Evolutionary conservation across 1,139 yeast species (phyloP).

Genomic region (Blastobotrys ciferrii): DNA sequence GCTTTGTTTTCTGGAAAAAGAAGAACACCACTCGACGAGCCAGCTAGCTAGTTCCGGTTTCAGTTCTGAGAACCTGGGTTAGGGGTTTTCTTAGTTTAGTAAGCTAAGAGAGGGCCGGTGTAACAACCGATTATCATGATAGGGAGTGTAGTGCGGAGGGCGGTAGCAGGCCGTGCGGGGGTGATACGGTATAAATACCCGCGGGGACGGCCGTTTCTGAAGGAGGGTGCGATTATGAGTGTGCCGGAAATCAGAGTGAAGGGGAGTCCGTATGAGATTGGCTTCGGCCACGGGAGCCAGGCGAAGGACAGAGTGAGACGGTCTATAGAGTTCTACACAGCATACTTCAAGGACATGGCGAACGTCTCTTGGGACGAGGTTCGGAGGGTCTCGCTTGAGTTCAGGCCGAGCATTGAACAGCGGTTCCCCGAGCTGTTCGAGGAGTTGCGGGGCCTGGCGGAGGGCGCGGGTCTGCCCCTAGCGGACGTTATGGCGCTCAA

Average conservation of each 20-base stretch:
- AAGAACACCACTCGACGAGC: too few species aligned
- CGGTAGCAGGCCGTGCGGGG: too few species aligned
- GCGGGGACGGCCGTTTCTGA: not conserved
- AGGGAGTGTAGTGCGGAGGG: too few species aligned
- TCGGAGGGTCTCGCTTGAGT: slow-evolving; percentile 23
- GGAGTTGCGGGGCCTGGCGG: slow-evolving; percentile 38
- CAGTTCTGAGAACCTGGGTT: too few species aligned
- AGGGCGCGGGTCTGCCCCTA: slow-evolving; percentile 34
- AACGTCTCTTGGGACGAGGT: slow-evolving; percentile 30
- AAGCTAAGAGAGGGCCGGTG: too few species aligned
- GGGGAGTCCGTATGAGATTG: slow-evolving; percentile 24
- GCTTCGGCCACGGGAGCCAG: slow-evolving; percentile 29
- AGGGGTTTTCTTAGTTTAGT: too few species aligned
- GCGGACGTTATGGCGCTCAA: slow-evolving; percentile 37
- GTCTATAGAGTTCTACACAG: slow-evolving; percentile 27
- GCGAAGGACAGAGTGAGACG: slow-evolving; percentile 29
- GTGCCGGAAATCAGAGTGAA: not conserved
- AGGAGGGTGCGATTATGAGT: not conserved
- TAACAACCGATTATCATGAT: too few species aligned
- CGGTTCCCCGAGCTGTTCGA: slow-evolving; percentile 33
- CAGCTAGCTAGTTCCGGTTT: too few species aligned
- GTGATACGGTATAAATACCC: not conserved
- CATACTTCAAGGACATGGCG: slow-evolving; percentile 26
- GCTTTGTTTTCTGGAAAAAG: too few species aligned
- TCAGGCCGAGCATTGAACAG: slow-evolving; percentile 26